Base-by-base conservation (phyloP, 2,329 filamentous ascomycete genomes). In the Periconia macrospinosa region DNA sequence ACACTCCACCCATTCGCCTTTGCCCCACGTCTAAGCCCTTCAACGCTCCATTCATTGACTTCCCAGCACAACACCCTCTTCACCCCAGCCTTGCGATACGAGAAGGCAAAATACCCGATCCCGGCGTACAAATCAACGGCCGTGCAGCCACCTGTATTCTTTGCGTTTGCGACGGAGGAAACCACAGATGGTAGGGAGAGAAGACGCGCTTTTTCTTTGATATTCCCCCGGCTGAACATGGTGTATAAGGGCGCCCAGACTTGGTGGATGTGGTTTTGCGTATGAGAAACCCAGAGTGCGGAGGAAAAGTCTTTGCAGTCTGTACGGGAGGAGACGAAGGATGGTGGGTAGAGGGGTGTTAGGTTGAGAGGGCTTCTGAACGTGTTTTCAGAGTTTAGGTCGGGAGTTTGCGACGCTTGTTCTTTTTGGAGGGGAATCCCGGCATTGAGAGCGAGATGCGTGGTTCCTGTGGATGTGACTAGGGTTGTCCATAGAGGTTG, bases 21-120 rank as follows among this genome's bases (percentile, higher is more conserved):
- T 6, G 74, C 74, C 1, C 79, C 79, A 20, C 76, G 57, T 27
- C 69, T 61, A 47, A 79, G 55, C 0, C 78, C 79, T 56, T 81
- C 78, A 10, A 78, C 65, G 52, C 72, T 77, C 79, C 79, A 81
- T 0, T 72, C 64, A 66, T 96, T 97, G 44, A 97, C 78, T 74
- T 97, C 93, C 89, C 91, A 97, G 62, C 91, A 90, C 41, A 94
- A 78, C 1, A 97, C 88, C 46, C 83, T 77, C 9, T 65, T 77
- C 65, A 92, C 77, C 0, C 91, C 91, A 17, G 88, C 83, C 54
- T 78, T 81, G 7, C 87, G 82, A 74, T 96, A 97, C 30, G 86
- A 89, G 67, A 97, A 96, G 3, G 89, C 85, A 74, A 97, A 97
- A 75, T 97, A 97, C 6, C 93, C 93, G 59, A 97, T 96, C 0